Percentiles rank a stretch among this genome's conserved stretches.
phyloP scores from a whole-genome alignment of 75 land plant genomes.

The Pinus albicaulis region DNA sequence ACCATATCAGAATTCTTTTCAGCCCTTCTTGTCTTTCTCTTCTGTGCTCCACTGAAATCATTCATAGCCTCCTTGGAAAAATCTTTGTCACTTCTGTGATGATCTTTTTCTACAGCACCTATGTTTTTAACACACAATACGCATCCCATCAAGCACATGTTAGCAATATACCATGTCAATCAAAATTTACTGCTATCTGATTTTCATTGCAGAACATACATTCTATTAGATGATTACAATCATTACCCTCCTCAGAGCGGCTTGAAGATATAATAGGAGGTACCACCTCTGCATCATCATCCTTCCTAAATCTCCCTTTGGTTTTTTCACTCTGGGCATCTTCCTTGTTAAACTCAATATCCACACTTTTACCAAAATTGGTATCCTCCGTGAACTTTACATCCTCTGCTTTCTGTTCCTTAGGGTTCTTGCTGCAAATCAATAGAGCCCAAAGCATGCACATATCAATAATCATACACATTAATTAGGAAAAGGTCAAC shows the following conservation, averaged over 20 bases:
- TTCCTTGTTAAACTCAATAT: not conserved
- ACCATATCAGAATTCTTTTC: not conserved
- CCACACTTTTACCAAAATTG: slow-evolving; percentile 3
- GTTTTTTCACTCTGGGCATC: not conserved
- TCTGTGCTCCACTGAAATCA: not conserved
- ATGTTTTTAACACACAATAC: not conserved
- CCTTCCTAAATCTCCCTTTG: not conserved
- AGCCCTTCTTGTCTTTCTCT: not conserved
- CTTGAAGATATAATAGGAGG: not conserved
- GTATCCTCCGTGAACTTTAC: not conserved
- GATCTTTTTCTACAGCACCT: not conserved
- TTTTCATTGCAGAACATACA: slow-evolving; percentile 2
- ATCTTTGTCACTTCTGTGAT: not conserved
- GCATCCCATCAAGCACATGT: not conserved
- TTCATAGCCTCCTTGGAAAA: not conserved
- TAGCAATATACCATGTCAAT: not conserved
- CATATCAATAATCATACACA: not conserved
- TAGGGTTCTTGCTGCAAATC: not conserved
- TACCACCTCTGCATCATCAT: not conserved
- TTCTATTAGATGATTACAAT: not conserved
- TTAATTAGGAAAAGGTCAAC: not conserved
- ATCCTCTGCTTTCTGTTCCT: not conserved
- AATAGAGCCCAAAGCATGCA: not conserved
- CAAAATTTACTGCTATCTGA: slow-evolving; percentile 1
- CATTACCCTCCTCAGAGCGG: not conserved